Evolutionary conservation across 768 basidiomycete species (phyloP).

Genomic region (Suillus bovinus): DNA sequence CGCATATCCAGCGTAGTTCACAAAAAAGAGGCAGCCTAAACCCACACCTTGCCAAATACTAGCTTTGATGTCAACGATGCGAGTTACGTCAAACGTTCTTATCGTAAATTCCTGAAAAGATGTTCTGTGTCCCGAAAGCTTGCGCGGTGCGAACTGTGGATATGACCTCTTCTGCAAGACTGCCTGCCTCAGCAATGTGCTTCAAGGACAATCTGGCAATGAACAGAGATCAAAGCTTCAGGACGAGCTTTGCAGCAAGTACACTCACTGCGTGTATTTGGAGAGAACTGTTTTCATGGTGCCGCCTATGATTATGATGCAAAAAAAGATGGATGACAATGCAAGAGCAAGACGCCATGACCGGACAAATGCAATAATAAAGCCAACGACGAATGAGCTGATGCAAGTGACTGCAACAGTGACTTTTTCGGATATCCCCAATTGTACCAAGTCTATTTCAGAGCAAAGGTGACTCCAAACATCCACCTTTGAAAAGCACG

Average conservation of each 20-base stretch:
- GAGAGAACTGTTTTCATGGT: constrained; percentile 38
- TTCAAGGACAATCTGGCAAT: constrained; percentile 37
- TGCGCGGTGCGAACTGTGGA: constrained; percentile 55
- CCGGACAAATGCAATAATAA: constrained; percentile 40
- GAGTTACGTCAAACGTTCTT: constrained; percentile 37
- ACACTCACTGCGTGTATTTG: constrained; percentile 27
- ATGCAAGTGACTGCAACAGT: constrained; percentile 39
- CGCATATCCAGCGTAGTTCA: constrained; percentile 44
- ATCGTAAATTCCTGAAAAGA: constrained; percentile 47
- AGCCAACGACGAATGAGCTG: constrained; percentile 49
- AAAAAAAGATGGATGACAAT: constrained; percentile 48
- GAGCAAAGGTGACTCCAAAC: background rate
- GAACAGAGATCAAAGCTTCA: background rate
- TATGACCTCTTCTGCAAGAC: constrained; percentile 62
- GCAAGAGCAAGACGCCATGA: constrained; percentile 53
- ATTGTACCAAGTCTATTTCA: constrained; percentile 43
- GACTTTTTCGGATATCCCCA: constrained; percentile 55
- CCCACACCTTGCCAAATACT: constrained; percentile 38
- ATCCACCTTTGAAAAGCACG: background rate
- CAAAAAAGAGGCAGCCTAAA: constrained; percentile 48
- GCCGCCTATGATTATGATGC: constrained; percentile 45
- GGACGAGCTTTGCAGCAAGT: too few species aligned
- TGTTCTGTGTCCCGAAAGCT: constrained; percentile 52
- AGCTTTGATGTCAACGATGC: constrained; percentile 35
- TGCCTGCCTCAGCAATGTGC: constrained; percentile 46